Conservation (phyloP, 495 filamentous ascomycete genomes). For the Penicillium salamii region DNA sequence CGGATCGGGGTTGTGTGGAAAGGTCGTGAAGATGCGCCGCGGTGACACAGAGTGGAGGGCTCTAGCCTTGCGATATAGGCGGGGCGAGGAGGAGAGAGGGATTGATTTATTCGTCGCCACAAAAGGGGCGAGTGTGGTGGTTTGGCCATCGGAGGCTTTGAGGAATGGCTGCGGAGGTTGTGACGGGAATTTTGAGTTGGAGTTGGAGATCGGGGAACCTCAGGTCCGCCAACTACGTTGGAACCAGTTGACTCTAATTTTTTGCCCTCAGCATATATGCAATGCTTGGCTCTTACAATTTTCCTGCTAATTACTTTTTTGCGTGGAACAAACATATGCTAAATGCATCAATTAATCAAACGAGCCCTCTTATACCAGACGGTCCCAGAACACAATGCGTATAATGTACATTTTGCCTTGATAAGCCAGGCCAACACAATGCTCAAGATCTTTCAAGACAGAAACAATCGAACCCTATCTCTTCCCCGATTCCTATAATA, state of each 20-base stretch:
- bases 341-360: slow-evolving; percentile 33
- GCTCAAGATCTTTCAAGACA: slow-evolving; percentile 29
- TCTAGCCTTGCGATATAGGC: too few relatives aligned
- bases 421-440: slow-evolving; percentile 23
- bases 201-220: slow-evolving; percentile 13
- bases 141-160: slow-evolving; percentile 10
- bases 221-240: neutral
- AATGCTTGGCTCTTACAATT: too few relatives aligned
- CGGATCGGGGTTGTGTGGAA: slow-evolving; percentile 18
- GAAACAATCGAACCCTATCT: slow-evolving; percentile 14
- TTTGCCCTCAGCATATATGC: too few relatives aligned
- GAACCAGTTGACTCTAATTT: too few relatives aligned
- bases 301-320: neutral
- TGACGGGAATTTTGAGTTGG: slow-evolving; percentile 5
- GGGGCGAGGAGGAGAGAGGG: neutral
- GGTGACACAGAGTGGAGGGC: too few relatives aligned
- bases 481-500: slow-evolving; percentile 9
- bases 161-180: neutral
- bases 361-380: slow-evolving; percentile 29
- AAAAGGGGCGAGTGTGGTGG: slow-evolving; percentile 5
- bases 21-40: neutral
- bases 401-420: slow-evolving; percentile 48
- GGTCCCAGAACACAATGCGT: slow-evolving; percentile 37
- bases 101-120: slow-evolving; percentile 13
- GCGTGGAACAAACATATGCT: slow-evolving; percentile 14